These are phyloP conservation scores for Penicillium corylophilum DNA, from an alignment of 2,329 filamentous ascomycete species.

Conservation along the genomic window DNA sequence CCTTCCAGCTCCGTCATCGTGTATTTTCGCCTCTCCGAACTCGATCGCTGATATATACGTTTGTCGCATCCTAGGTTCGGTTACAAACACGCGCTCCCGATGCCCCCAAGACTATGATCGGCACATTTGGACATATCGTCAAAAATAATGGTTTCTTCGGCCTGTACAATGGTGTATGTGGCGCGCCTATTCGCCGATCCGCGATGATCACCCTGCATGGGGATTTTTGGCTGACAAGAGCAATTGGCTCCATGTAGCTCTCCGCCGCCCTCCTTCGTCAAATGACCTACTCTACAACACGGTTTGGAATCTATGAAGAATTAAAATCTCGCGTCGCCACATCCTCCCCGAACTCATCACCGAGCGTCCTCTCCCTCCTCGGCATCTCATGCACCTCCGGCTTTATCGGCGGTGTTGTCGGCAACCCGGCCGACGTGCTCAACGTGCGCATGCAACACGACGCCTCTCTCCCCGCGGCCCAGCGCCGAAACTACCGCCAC, in stretches of 20 bases:
- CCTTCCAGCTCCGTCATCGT: slow-evolving; percentile 5
- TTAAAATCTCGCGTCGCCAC: slow-evolving; percentile 69
- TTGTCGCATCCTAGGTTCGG: slow-evolving; percentile 62
- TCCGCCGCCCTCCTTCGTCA: slow-evolving; percentile 91
- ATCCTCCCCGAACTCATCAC: slow-evolving; percentile 40
- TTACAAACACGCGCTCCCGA: slow-evolving; percentile 79
- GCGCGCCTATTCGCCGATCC: not conserved
- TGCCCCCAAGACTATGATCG: slow-evolving; percentile 75
- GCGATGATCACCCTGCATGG: not conserved
- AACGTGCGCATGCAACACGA: slow-evolving; percentile 99
- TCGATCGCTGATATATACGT: slow-evolving; percentile 11
- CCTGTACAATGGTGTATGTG: slow-evolving; percentile 74
- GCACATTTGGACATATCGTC: slow-evolving; percentile 80
- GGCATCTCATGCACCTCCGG: slow-evolving; percentile 81
- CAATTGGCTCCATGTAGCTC: slow-evolving; percentile 50
- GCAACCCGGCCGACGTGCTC: slow-evolving; percentile 92
- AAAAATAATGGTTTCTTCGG: slow-evolving; percentile 73
- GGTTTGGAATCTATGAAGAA: slow-evolving; percentile 95
- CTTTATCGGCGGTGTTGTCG: slow-evolving; percentile 82
- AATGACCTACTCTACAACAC: slow-evolving; percentile 91
- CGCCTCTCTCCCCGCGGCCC: slow-evolving; percentile 67
- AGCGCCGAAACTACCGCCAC: slow-evolving; percentile 85
- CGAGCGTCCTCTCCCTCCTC: slow-evolving; percentile 74
- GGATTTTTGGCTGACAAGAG: slow-evolving; percentile 1
- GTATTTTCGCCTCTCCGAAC: not conserved